Evolutionary conservation across 108 stramenopile genomes (phyloP).

Genomic region (Cyclotella baltica): DNA sequence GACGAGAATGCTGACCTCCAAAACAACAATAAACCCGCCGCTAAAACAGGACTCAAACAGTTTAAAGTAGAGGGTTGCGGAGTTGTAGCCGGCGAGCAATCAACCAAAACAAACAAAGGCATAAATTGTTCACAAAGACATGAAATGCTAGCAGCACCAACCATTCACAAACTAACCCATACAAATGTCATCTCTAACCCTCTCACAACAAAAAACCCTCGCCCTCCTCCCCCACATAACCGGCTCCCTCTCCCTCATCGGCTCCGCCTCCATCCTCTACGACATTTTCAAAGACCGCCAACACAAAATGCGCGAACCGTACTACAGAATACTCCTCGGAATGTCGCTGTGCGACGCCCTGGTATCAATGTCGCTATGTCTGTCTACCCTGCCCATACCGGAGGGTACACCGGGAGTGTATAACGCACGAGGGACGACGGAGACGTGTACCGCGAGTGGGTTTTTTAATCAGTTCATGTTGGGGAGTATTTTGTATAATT

Average conservation of each 20-base stretch:
- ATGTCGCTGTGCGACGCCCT: conserved; percentile 34
- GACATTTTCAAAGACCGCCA: conserved; percentile 24
- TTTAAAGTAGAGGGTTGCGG: no score
- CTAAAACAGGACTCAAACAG: no score
- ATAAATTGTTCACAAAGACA: no score
- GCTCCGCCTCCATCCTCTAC: conserved; percentile 37
- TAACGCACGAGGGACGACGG: conserved; percentile 50
- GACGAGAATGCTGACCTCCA: no score
- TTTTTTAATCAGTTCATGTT: conserved; percentile 64
- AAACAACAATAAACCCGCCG: no score
- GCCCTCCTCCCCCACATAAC: conserved; percentile 35
- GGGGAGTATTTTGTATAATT: conserved; percentile 56
- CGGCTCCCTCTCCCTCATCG: conserved; percentile 31
- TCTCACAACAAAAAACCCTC: conserved; percentile 22
- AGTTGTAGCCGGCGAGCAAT: no score
- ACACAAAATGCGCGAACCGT: conserved; percentile 25
- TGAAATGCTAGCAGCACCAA: background rate
- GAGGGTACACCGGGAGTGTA: conserved; percentile 36
- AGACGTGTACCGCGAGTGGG: conserved; percentile 61
- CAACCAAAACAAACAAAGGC: no score
- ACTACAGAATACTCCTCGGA: conserved; percentile 30
- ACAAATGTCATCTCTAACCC: background rate
- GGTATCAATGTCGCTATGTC: conserved; percentile 28
- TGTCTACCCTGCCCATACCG: conserved; percentile 63
- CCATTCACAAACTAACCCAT: background rate